phyloP scores from a whole-genome alignment of 1,139 yeast genomes.

The Candida albicans region DNA sequence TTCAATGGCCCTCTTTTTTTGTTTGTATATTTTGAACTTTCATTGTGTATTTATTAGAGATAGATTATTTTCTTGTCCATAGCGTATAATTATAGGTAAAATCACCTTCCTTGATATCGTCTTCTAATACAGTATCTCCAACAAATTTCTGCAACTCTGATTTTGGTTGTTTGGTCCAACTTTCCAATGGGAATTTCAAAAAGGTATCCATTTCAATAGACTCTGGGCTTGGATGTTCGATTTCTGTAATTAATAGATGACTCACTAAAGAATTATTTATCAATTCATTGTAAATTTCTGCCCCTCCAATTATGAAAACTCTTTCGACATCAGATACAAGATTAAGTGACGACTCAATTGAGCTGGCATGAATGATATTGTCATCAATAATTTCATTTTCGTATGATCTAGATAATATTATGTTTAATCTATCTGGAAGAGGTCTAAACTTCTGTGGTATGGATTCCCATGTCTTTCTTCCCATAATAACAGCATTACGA shows the following conservation, averaged over 20 bases:
- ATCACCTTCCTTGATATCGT: slow-evolving; percentile 44
- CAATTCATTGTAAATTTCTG: slow-evolving; percentile 71
- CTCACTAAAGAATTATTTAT: slow-evolving; percentile 45
- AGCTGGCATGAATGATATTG: slow-evolving; percentile 41
- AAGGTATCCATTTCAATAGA: slow-evolving; percentile 67
- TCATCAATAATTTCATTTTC: slow-evolving; percentile 21
- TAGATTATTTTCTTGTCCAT: slow-evolving; percentile 14
- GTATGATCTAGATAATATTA: slow-evolving; percentile 61
- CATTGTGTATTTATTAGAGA: slow-evolving; percentile 1
- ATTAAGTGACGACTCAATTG: slow-evolving; percentile 47
- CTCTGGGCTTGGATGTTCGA: slow-evolving; percentile 32
- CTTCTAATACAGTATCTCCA: slow-evolving; percentile 37
- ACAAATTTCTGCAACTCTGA: slow-evolving; percentile 41
- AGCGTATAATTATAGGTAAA: slow-evolving; percentile 18
- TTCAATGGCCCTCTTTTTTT: slow-evolving; percentile 1
- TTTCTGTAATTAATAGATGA: slow-evolving; percentile 73
- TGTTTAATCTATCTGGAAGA: slow-evolving; percentile 69
- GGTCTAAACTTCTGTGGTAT: slow-evolving; percentile 87
- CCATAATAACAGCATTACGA: slow-evolving; percentile 88
- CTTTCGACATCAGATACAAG: slow-evolving; percentile 39
- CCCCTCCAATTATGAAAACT: slow-evolving; percentile 90
- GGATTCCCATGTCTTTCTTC: slow-evolving; percentile 94
- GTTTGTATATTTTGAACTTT: slow-evolving; percentile 1
- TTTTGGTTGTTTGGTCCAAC: slow-evolving; percentile 38
- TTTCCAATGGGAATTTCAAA: slow-evolving; percentile 35